Percentiles rank a stretch among this genome's conserved stretches.
phyloP scores from a whole-genome alignment of 176 grass and related monocot species.

The Carex kokanica region DNA sequence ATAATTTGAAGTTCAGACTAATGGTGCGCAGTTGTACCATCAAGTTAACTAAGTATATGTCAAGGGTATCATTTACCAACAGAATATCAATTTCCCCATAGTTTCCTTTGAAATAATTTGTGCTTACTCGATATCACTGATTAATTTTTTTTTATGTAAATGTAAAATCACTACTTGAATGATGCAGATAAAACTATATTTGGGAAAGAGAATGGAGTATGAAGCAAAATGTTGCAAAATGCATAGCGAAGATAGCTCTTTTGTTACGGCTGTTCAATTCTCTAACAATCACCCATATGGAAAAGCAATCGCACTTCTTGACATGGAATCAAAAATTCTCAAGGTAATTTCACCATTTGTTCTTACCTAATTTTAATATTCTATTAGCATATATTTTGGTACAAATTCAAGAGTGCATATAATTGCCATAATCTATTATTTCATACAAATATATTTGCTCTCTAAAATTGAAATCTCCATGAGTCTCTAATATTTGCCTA shows the following conservation, averaged over 20 bases:
- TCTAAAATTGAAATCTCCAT: too few species aligned
- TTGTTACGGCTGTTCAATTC: slow-evolving; percentile 60
- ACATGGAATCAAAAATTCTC: slow-evolving; percentile 43
- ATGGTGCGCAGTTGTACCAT: not conserved
- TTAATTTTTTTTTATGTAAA: not conserved
- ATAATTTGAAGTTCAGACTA: not conserved
- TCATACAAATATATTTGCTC: too few species aligned
- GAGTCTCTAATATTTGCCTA: too few species aligned
- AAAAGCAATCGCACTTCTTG: slow-evolving; percentile 50
- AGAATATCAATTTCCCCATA: too few species aligned
- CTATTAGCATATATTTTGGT: not conserved
- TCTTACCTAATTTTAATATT: not conserved
- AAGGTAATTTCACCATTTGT: slow-evolving; percentile 32
- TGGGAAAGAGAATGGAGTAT: slow-evolving; percentile 53
- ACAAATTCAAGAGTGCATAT: not conserved
- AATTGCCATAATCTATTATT: too few species aligned
- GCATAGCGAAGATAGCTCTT: slow-evolving; percentile 17
- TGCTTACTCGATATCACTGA: not conserved
- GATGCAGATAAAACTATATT: slow-evolving; percentile 62
- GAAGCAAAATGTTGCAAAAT: slow-evolving; percentile 44
- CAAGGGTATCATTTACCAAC: too few species aligned
- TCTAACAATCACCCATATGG: slow-evolving; percentile 56
- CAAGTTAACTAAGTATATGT: too few species aligned
- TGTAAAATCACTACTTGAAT: slow-evolving; percentile 8
- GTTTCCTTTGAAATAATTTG: not conserved